A percentile compares a stretch with the other conserved stretches of the same genome.
phyloP scores from a whole-genome alignment of 768 basidiomycete species.

The Psilocybe cyanescens region DNA sequence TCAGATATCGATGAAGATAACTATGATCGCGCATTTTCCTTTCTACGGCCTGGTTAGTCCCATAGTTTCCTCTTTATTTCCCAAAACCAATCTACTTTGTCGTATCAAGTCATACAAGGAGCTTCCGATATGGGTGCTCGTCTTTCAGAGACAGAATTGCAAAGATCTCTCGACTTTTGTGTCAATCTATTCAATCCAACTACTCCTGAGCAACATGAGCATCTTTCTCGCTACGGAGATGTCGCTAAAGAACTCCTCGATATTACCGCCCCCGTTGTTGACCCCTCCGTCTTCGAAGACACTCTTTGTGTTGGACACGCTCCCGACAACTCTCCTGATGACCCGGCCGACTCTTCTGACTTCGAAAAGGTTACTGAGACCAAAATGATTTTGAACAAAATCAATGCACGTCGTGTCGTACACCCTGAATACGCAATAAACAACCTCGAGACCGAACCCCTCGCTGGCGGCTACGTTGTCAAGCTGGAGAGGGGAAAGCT shows the following conservation, averaged over 20 bases:
- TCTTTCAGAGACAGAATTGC: constrained; percentile 74
- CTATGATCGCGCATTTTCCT: constrained; percentile 69
- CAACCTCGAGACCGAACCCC: constrained; percentile 67
- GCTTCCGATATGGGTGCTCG: constrained; percentile 75
- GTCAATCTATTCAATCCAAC: constrained; percentile 74
- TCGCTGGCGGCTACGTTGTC: constrained; percentile 66
- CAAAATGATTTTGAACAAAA: constrained; percentile 63
- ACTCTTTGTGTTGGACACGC: constrained; percentile 30
- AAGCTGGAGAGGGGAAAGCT: constrained; percentile 57
- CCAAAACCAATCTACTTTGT: not conserved
- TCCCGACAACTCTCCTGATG: constrained; percentile 13
- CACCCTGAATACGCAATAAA: constrained; percentile 71
- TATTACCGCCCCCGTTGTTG: constrained; percentile 50
- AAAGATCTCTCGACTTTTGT: constrained; percentile 79
- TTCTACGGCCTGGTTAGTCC: constrained; percentile 59
- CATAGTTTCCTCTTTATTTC: not conserved
- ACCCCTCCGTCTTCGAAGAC: constrained; percentile 44
- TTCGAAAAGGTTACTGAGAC: constrained; percentile 43
- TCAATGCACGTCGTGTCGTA: constrained; percentile 71
- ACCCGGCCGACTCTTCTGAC: constrained; percentile 32
- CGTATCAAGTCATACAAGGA: constrained; percentile 71
- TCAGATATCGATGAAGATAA: constrained; percentile 71
- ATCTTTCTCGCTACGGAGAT: constrained; percentile 31
- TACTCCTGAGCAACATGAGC: constrained; percentile 60
- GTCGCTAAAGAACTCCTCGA: constrained; percentile 51